These are phyloP conservation scores for Suhomyces chickasaworum DNA, from an alignment of 1,139 yeast species.

Conservation along the genomic window DNA sequence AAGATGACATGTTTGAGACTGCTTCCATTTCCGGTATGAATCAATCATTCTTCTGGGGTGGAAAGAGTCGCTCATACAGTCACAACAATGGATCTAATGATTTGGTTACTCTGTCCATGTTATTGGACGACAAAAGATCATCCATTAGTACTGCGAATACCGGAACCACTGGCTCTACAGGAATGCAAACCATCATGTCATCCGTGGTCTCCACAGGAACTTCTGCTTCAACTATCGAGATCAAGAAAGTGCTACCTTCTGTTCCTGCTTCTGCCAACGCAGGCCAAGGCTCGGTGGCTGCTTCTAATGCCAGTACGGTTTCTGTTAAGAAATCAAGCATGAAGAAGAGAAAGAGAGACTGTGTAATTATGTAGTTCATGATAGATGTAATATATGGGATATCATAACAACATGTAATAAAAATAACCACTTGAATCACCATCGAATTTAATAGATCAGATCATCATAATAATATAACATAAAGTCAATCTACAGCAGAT, in stretches of 20 bases:
- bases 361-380: constrained; percentile 31
- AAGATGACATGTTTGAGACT: constrained; percentile 10
- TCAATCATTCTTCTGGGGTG: constrained; percentile 12
- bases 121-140: constrained; percentile 17
- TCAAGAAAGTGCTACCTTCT: constrained; percentile 12
- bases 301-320: not conserved
- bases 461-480: too few species aligned
- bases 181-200: constrained; percentile 13
- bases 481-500: too few species aligned
- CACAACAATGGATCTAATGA: constrained; percentile 4
- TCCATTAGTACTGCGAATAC: constrained; percentile 22
- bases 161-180: constrained; percentile 18
- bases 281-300: not conserved
- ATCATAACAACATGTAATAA: not conserved
- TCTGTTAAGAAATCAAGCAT: constrained; percentile 19
- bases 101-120: constrained; percentile 5
- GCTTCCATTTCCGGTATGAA: constrained; percentile 10
- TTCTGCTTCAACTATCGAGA: constrained; percentile 2
- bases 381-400: constrained; percentile 4
- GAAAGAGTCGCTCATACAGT: constrained; percentile 8
- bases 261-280: not conserved
- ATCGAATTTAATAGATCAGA: too few species aligned
- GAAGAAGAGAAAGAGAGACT: constrained; percentile 37
- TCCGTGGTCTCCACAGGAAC: constrained; percentile 5
- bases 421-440: too few species aligned